Percentiles rank a stretch among this genome's conserved stretches.
These are phyloP conservation scores for Sphenostylis stenocarpa DNA, from an alignment of 306 rosid genomes.

Conservation along the genomic window DNA sequence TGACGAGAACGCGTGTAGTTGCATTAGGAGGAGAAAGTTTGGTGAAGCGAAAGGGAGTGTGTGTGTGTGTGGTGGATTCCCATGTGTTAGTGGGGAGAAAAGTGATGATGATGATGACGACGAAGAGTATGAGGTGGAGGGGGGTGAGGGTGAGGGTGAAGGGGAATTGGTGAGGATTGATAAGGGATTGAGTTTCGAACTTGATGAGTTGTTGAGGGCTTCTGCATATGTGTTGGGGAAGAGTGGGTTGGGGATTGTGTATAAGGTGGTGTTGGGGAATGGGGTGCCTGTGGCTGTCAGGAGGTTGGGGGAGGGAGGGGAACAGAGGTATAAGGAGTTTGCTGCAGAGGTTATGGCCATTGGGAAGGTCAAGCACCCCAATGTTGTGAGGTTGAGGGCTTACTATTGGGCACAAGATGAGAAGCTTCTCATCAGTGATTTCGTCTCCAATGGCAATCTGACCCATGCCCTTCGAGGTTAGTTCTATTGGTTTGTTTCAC, in stretches of 20 bases:
- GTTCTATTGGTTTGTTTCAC: conserved; percentile 24
- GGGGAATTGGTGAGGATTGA: conserved; percentile 89
- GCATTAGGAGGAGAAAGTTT: conserved; percentile 62
- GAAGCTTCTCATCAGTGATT: conserved; percentile 93
- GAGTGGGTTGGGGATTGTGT: conserved; percentile 96
- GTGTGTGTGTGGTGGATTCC: conserved; percentile 49
- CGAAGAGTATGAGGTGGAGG: conserved; percentile 54
- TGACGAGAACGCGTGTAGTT: conserved; percentile 65
- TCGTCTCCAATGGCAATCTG: conserved; percentile 83
- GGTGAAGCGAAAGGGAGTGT: conserved; percentile 47
- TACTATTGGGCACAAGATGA: conserved; percentile 97
- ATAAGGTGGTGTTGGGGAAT: conserved; percentile 89
- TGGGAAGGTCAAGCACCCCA: conserved; percentile 90
- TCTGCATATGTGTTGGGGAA: conserved; percentile 97
- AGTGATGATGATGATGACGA: conserved; percentile 33
- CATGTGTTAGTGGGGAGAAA: conserved; percentile 55
- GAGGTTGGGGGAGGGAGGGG: conserved; percentile 94
- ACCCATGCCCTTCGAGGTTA: conserved; percentile 77
- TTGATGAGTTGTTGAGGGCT: conserved; percentile 87
- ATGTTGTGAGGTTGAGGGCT: conserved; percentile 80
- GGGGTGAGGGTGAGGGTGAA: conserved; percentile 51
- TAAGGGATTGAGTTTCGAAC: conserved; percentile 79
- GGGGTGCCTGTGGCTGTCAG: conserved; percentile 97
- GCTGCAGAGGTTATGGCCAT: conserved; percentile 83
- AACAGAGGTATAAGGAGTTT: conserved; percentile 88